Base-by-base conservation (phyloP, 345 rosid genomes). In the Citrus reticulata region DNA sequence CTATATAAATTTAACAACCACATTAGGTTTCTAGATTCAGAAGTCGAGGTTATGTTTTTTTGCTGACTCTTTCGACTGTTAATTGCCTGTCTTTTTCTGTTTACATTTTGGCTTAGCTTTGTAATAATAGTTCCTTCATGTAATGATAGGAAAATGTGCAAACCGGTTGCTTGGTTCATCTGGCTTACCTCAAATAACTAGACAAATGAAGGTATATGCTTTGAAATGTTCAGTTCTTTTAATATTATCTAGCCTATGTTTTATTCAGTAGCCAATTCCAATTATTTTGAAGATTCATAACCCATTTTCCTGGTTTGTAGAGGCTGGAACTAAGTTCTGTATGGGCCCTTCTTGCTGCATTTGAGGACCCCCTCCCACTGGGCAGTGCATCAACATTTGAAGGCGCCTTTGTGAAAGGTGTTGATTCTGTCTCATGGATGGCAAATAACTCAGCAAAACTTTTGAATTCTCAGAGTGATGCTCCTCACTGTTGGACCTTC, bases 331-430 rank as follows among this genome's bases (percentile, higher is more conserved):
- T 37, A 37, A 37, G 39, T 37, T 37, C 39, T 37, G 1, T 37
- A 37, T 37, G 39, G 39, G 39, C 39, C 39, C 39, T 37, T 37
- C 39, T 37, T 37, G 39, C 39, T 37, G 39, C 39, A 37, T 37
- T 37, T 37, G 39, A 37, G 39, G 39, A 37, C 39, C 39, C 39
- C 39, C 39, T 37, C 74, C 93, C 98, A 17, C 54, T 87, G 51
- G 77, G 67, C 14, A 77, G 82, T 30, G 71, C 69, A 39, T 81
- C 79, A 63, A 68, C 83, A 70, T 89, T 95, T 72, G 96, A 95
- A 85, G 99, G 99, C 78, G 97, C 97, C 64, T 93, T 95, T 82
- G 96, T 94, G 66, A 93, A 88, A 83, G 98, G 96, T 77, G 85
- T 91, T 14, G 93, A 91, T 77, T 89, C 98, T 22, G 62, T 95